phyloP scores from a whole-genome alignment of 257 asterid species.

The Perilla frutescens region DNA sequence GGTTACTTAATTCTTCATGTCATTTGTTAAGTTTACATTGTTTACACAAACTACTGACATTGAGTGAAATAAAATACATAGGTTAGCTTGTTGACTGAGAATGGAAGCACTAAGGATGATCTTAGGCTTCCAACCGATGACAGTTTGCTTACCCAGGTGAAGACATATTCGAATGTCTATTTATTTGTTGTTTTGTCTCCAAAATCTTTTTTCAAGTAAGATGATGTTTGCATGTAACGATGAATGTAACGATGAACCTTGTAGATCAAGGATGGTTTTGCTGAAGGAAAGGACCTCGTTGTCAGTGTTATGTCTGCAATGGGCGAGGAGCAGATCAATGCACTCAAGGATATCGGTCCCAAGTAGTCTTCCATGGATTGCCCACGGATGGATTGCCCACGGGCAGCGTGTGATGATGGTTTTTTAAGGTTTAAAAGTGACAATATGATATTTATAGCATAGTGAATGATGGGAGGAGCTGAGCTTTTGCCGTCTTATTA shows the following conservation, averaged over 20 bases:
- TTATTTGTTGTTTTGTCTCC: neutral
- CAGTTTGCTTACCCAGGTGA: slow-evolving; percentile 66
- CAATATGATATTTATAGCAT: slow-evolving; percentile 13
- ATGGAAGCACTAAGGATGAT: slow-evolving; percentile 92
- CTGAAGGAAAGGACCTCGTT: slow-evolving; percentile 87
- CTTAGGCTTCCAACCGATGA: slow-evolving; percentile 94
- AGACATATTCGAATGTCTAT: neutral
- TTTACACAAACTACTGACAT: neutral
- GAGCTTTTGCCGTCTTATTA: neutral
- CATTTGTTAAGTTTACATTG: neutral
- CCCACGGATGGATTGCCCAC: neutral
- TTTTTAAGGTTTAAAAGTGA: neutral
- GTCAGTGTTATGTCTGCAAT: slow-evolving; percentile 92
- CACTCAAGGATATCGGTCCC: slow-evolving; percentile 87
- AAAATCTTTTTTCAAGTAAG: neutral
- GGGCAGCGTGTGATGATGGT: no score
- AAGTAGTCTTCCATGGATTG: slow-evolving; percentile 42
- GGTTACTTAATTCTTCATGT: neutral
- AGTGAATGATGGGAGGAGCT: slow-evolving; percentile 38
- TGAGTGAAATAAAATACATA: slow-evolving; percentile 28
- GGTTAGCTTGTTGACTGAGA: slow-evolving; percentile 90
- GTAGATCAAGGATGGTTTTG: slow-evolving; percentile 89
- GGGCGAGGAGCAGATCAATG: slow-evolving; percentile 98
- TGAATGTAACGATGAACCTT: neutral
- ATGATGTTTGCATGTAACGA: no score